phyloP scores from a whole-genome alignment of 257 asterid genomes.

The Catharanthus roseus region DNA sequence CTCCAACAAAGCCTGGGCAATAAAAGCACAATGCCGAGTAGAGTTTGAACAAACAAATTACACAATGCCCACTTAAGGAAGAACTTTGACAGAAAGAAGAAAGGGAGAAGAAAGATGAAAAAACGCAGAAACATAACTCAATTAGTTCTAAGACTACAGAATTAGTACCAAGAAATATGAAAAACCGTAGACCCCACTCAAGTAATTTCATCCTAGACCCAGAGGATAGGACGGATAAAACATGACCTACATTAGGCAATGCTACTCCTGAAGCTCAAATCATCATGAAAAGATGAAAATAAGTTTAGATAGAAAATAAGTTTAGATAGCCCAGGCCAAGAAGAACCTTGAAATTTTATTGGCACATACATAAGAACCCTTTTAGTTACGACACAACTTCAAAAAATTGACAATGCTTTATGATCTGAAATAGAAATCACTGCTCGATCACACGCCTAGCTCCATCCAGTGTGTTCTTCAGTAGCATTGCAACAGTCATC shows the following conservation, averaged over 20 bases:
- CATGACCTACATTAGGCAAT: too few relatives aligned
- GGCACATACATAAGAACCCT: not conserved
- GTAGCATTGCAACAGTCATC: conserved; percentile 91
- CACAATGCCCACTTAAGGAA: too few relatives aligned
- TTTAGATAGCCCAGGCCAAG: not conserved
- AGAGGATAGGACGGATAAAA: too few relatives aligned
- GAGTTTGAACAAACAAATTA: not conserved
- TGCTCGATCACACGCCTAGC: conserved; percentile 66
- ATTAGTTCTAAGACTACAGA: too few relatives aligned
- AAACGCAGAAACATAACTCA: too few relatives aligned
- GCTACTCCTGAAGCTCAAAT: not conserved
- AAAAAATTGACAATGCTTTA: not conserved
- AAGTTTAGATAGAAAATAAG: not conserved
- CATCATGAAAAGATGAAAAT: not conserved
- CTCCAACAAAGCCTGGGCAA: not conserved
- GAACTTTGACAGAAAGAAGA: not conserved
- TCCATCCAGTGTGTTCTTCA: conserved; percentile 81
- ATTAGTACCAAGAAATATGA: too few relatives aligned
- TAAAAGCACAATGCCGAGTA: not conserved
- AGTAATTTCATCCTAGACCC: too few relatives aligned
- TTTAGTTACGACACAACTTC: not conserved
- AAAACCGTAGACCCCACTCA: too few relatives aligned
- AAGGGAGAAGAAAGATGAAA: not conserved
- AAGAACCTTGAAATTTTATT: not conserved
- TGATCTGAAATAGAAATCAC: conserved; percentile 6